phyloP scores from a whole-genome alignment of 2,329 filamentous ascomycete genomes.

The Coniochaeta sp. region DNA sequence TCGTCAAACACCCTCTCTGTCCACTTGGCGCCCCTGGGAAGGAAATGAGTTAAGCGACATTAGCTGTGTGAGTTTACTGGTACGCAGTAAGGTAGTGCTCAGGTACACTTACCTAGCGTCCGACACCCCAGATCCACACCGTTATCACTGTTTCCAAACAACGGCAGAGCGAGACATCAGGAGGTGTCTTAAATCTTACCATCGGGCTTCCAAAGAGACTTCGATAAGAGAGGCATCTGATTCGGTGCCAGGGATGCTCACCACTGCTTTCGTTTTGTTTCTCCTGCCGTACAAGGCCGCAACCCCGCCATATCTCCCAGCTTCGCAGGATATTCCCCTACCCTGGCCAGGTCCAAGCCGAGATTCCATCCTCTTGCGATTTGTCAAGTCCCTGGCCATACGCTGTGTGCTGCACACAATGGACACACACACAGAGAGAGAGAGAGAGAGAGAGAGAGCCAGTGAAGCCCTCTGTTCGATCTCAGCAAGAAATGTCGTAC shows the following conservation, averaged over 20 bases:
- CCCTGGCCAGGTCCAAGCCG: too few species aligned
- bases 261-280: neutral
- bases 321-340: neutral
- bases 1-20: neutral
- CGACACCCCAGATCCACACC: neutral
- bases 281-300: neutral
- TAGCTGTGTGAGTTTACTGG: conserved; percentile 13
- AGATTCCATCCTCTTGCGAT: too few species aligned
- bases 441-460: too few species aligned
- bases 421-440: too few species aligned
- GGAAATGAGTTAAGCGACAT: conserved; percentile 28
- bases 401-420: too few species aligned
- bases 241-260: too few species aligned
- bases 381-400: too few species aligned
- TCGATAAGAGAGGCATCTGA: neutral
- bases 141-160: neutral
- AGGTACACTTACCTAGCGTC: conserved; percentile 9
- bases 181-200: neutral
- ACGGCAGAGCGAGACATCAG: too few species aligned
- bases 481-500: too few species aligned
- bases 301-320: too few species aligned
- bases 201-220: neutral
- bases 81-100: conserved; percentile 3
- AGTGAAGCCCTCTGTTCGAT: too few species aligned
- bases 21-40: conserved; percentile 2